These are phyloP conservation scores for Ceratocystis alfenasii DNA, from an alignment of 2,329 filamentous ascomycete genomes.

Conservation along the genomic window DNA sequence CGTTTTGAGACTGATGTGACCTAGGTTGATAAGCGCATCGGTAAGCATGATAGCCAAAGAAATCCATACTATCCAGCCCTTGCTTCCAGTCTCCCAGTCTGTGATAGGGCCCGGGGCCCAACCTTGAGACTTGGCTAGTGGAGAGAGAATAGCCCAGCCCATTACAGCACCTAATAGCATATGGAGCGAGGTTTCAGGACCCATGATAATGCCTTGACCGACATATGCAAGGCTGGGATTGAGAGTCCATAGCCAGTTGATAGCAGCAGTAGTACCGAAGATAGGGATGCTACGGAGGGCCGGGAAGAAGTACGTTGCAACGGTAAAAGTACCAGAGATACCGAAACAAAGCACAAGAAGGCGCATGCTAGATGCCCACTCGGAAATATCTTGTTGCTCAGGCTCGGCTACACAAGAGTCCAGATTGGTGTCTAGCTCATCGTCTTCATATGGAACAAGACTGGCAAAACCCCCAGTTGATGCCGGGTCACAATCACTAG, in stretches of 20 bases:
- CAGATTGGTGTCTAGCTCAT: slow-evolving; percentile 26
- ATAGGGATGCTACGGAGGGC: slow-evolving; percentile 74
- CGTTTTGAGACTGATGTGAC: slow-evolving; percentile 60
- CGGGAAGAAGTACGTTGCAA: slow-evolving; percentile 83
- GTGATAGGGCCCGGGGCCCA: slow-evolving; percentile 83
- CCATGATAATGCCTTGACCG: slow-evolving; percentile 98
- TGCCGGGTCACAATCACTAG: slow-evolving; percentile 1
- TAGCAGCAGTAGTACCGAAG: slow-evolving; percentile 61
- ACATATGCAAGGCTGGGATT: slow-evolving; percentile 97
- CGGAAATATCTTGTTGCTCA: slow-evolving; percentile 29
- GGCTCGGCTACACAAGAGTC: slow-evolving; percentile 25
- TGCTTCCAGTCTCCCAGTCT: slow-evolving; percentile 86
- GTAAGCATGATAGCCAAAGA: slow-evolving; percentile 94
- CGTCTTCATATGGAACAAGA: slow-evolving; percentile 30
- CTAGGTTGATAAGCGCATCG: slow-evolving; percentile 78
- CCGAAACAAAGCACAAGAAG: slow-evolving; percentile 46
- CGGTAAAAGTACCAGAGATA: slow-evolving; percentile 55
- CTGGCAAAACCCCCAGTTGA: slow-evolving; percentile 33
- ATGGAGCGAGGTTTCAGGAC: slow-evolving; percentile 82
- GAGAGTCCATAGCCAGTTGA: slow-evolving; percentile 84
- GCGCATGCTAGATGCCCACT: slow-evolving; percentile 39
- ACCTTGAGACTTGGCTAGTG: slow-evolving; percentile 68
- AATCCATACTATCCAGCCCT: slow-evolving; percentile 98
- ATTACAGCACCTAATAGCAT: slow-evolving; percentile 85
- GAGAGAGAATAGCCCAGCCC: slow-evolving; percentile 85